These are phyloP conservation scores for Lasiosphaeriaceae sp. DNA, from an alignment of 495 filamentous ascomycete species.

Conservation along the genomic window DNA sequence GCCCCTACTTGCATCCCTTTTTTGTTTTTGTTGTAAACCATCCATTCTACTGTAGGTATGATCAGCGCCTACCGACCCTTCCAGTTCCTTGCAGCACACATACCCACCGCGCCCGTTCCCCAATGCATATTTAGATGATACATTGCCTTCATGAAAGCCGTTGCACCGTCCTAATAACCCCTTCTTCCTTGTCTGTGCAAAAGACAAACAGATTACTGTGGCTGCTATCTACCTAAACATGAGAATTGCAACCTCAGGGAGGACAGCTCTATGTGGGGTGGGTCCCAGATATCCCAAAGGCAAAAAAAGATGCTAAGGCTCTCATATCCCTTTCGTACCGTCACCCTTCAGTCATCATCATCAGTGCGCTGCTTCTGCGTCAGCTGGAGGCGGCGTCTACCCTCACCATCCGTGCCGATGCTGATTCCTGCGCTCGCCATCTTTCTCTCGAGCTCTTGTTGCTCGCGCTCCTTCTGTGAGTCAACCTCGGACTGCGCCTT, in stretches of 20 bases:
- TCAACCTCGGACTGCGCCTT: slow-evolving; percentile 68
- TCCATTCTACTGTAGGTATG: not conserved
- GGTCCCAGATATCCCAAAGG: too few relatives aligned
- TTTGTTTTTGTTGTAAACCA: not conserved
- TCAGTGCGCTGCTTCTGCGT: slow-evolving; percentile 39
- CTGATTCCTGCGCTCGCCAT: slow-evolving; percentile 40
- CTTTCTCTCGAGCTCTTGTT: slow-evolving; percentile 55
- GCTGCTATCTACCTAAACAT: too few relatives aligned
- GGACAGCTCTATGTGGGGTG: too few relatives aligned
- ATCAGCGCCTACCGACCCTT: too few relatives aligned
- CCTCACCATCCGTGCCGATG: slow-evolving; percentile 19
- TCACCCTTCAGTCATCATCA: slow-evolving; percentile 40
- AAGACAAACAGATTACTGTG: too few relatives aligned
- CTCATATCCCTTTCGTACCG: not conserved
- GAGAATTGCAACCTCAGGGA: too few relatives aligned
- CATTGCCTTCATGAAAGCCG: too few relatives aligned
- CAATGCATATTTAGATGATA: too few relatives aligned
- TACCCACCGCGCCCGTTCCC: too few relatives aligned
- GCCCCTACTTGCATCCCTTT: not conserved
- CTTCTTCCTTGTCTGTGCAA: too few relatives aligned
- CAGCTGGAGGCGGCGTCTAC: slow-evolving; percentile 14
- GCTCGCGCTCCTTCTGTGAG: slow-evolving; percentile 55
- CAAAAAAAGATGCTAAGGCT: not conserved
- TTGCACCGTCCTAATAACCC: too few relatives aligned
- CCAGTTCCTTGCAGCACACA: too few relatives aligned